A percentile compares a stretch with the other conserved stretches of the same genome.
Conservation (phyloP, 2,329 filamentous ascomycete species). For the Aspergillus piperis region DNA sequence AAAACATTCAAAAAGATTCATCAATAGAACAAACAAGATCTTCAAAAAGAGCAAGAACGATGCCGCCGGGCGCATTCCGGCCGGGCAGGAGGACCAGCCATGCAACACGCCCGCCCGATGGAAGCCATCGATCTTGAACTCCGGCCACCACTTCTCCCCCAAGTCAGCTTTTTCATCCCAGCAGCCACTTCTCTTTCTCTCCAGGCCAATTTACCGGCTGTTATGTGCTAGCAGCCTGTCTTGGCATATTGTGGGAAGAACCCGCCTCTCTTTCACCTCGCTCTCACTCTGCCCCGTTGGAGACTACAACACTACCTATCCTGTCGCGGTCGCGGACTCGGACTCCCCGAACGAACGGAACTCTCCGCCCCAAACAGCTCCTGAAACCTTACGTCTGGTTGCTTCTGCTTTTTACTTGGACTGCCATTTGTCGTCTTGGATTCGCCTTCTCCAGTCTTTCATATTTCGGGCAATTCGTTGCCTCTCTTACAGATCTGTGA, state of each 20-base stretch:
- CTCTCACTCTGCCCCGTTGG: background rate
- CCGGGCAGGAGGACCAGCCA: slow-evolving; percentile 11
- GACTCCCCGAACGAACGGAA: slow-evolving; percentile 23
- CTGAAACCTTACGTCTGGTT: background rate
- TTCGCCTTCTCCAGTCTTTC: background rate
- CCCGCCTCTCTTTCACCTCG: slow-evolving; percentile 1
- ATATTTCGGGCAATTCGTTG: background rate
- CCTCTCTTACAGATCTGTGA: background rate
- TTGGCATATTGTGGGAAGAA: background rate
- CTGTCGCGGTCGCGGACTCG: slow-evolving; percentile 23
- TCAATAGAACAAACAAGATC: too few relatives aligned
- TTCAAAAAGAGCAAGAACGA: too few relatives aligned
- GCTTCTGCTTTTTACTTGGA: background rate
- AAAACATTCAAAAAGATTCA: too few relatives aligned
- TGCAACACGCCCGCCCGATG: slow-evolving; percentile 11
- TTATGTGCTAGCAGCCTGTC: background rate
- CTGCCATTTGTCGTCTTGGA: background rate
- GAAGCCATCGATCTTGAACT: background rate
- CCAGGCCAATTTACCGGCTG: background rate
- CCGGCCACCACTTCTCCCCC: background rate
- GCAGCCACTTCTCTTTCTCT: background rate
- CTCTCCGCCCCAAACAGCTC: background rate
- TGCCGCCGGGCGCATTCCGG: slow-evolving; percentile 10
- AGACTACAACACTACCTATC: slow-evolving; percentile 2
- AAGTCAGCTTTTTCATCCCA: slow-evolving; percentile 13